Percentiles rank a stretch among this genome's conserved stretches.
phyloP scores from a whole-genome alignment of 139 green algal genomes.

The Micromonas pusilla region DNA sequence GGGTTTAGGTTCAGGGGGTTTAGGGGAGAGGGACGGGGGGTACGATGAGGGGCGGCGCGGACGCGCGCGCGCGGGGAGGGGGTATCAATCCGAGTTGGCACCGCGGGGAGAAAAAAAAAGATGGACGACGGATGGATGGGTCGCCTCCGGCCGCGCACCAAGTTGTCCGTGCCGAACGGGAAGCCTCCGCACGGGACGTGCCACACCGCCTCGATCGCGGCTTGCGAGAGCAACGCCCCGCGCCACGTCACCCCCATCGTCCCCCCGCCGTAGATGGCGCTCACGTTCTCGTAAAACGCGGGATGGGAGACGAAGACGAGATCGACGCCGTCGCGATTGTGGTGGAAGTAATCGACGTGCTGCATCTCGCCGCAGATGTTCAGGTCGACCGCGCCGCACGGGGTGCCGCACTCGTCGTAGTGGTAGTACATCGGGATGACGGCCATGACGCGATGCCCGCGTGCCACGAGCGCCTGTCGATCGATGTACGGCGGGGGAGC shows the following conservation, averaged over 20 bases:
- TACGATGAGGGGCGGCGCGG: too few relatives aligned
- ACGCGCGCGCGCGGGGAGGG: too few relatives aligned
- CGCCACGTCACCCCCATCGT: conserved; percentile 15
- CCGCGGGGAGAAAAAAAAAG: too few relatives aligned
- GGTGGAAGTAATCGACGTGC: conserved; percentile 66
- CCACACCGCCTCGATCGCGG: conserved; percentile 75
- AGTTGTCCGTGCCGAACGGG: conserved; percentile 75
- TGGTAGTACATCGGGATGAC: conserved; percentile 69
- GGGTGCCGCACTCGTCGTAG: conserved; percentile 66
- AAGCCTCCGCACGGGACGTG: conserved; percentile 70
- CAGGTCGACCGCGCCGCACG: conserved; percentile 56
- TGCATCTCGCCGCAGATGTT: conserved; percentile 45
- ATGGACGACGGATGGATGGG: too few relatives aligned
- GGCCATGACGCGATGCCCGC: conserved; percentile 85
- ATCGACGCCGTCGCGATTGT: conserved; percentile 73
- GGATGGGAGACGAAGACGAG: conserved; percentile 90
- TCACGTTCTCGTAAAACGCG: conserved; percentile 51
- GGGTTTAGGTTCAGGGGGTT: too few relatives aligned
- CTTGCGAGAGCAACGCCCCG: conserved; percentile 67
- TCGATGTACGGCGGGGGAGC: too few relatives aligned
- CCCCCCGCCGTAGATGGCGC: conserved; percentile 44
- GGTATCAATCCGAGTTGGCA: too few relatives aligned
- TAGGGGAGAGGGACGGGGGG: too few relatives aligned
- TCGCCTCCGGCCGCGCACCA: too few relatives aligned
- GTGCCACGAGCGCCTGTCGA: conserved; percentile 54